Percentiles rank a stretch among this genome's conserved stretches.
phyloP scores from a whole-genome alignment of 192 early-diverging fungal genomes.

The Coemansia sp. region DNA sequence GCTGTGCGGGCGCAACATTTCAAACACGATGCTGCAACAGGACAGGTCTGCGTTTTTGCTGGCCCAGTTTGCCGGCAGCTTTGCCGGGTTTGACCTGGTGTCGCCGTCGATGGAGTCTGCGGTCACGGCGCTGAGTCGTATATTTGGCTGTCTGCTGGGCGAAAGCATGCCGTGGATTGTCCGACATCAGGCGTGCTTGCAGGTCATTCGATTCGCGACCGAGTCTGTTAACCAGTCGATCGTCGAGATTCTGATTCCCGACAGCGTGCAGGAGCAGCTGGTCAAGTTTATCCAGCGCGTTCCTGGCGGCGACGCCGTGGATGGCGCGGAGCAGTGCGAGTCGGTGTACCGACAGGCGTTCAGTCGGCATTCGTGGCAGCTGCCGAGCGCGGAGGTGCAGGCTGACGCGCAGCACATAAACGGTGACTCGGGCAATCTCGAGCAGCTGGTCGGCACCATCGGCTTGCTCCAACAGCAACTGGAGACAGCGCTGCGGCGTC shows the following conservation, averaged over 20 bases:
- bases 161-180: constrained; percentile 12
- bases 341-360: not conserved
- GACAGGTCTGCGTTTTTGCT: constrained; percentile 4
- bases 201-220: constrained; percentile 18
- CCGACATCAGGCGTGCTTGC: constrained; percentile 10
- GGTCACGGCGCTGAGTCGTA: not conserved
- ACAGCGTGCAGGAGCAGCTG: constrained; percentile 4
- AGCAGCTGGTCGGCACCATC: not conserved
- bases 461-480: constrained; percentile 1
- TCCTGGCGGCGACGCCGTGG: constrained; percentile 5
- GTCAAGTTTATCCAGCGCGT: constrained; percentile 14
- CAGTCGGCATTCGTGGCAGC: not conserved
- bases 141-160: constrained; percentile 9
- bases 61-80: constrained; percentile 17
- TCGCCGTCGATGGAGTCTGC: not conserved
- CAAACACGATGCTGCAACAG: not conserved
- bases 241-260: constrained; percentile 10
- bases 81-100: constrained; percentile 5
- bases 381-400: not conserved
- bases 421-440: not conserved
- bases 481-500: not conserved
- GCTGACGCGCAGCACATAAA: not conserved
- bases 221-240: constrained; percentile 10
- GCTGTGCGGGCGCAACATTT: constrained; percentile 8
- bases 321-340: not conserved